Evolutionary conservation across 352 stramenopile species (phyloP).

Genomic region (Globisporangium echinulatum): DNA sequence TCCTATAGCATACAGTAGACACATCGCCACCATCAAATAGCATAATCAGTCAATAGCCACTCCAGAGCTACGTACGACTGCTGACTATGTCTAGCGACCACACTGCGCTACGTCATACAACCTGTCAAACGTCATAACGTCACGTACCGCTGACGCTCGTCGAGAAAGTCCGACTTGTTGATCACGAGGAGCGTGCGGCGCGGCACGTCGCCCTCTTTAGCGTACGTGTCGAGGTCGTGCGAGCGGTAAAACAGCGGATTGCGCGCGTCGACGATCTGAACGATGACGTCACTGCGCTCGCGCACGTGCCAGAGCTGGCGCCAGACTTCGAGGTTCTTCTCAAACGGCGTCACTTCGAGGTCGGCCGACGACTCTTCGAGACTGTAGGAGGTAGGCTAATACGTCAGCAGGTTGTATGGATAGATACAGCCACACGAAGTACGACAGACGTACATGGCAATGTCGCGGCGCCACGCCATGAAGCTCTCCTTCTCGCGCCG

Average conservation of each 20-base stretch:
- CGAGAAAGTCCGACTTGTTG: slow-evolving; percentile 99
- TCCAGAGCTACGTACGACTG: not conserved
- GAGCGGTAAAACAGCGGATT: slow-evolving; percentile 99
- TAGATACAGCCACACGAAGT: too few species aligned
- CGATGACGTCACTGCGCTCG: slow-evolving; percentile 95
- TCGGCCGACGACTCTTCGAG: slow-evolving; percentile 71
- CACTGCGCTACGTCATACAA: too few species aligned
- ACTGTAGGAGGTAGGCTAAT: slow-evolving; percentile 18
- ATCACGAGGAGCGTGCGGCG: slow-evolving; percentile 95
- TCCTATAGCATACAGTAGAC: slow-evolving; percentile 18
- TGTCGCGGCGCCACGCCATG: slow-evolving; percentile 94
- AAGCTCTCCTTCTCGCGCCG: slow-evolving; percentile 96
- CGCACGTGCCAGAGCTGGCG: slow-evolving; percentile 98
- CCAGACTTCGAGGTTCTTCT: slow-evolving; percentile 99
- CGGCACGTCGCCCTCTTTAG: slow-evolving; percentile 83
- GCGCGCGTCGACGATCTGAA: slow-evolving; percentile 98
- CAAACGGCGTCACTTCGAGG: slow-evolving; percentile 96
- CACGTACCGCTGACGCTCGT: slow-evolving; percentile 78
- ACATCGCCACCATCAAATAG: too few species aligned
- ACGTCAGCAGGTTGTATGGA: too few species aligned
- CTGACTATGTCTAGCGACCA: too few species aligned
- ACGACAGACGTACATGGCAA: slow-evolving; percentile 76
- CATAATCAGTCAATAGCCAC: not conserved
- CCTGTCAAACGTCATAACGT: too few species aligned
- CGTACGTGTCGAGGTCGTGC: slow-evolving; percentile 94